Percentiles rank a stretch among this genome's conserved stretches.
Conservation (phyloP, 2,329 filamentous ascomycete genomes). For the Fusarium brachygibbosum region DNA sequence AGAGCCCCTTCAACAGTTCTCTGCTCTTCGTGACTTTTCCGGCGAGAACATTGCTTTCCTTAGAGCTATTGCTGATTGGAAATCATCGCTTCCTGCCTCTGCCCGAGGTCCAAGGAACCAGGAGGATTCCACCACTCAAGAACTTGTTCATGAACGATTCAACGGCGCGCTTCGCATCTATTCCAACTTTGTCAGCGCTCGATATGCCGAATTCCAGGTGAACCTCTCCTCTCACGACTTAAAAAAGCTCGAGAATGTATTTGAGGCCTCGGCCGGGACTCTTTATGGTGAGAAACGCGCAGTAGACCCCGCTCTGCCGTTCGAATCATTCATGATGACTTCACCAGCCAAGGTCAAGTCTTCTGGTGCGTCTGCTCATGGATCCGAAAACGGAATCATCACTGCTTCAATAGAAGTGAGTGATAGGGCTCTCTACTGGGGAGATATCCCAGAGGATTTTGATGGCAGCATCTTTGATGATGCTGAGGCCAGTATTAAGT, state of each 20-base stretch:
- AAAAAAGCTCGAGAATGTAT: constrained; percentile 66
- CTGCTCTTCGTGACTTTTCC: constrained; percentile 74
- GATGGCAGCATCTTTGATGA: constrained; percentile 68
- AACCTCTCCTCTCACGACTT: constrained; percentile 71
- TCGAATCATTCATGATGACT: constrained; percentile 35
- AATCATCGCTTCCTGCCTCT: constrained; percentile 50
- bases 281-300: constrained; percentile 55
- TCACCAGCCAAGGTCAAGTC: background rate
- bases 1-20: constrained; percentile 71
- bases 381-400: constrained; percentile 1
- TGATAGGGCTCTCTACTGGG: constrained; percentile 52
- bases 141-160: constrained; percentile 59
- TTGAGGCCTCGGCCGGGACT: constrained; percentile 64
- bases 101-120: background rate
- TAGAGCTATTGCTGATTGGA: constrained; percentile 70
- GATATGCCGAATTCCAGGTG: constrained; percentile 73
- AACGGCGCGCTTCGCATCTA: constrained; percentile 73
- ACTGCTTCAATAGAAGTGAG: background rate
- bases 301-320: constrained; percentile 57
- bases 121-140: constrained; percentile 40
- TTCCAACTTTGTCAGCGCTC: constrained; percentile 68
- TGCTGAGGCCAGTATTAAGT: constrained; percentile 72
- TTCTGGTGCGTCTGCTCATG: background rate
- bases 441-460: constrained; percentile 64
- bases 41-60: constrained; percentile 79